Conservation (phyloP, 495 filamentous ascomycete species). For the Tuber borchii region DNA sequence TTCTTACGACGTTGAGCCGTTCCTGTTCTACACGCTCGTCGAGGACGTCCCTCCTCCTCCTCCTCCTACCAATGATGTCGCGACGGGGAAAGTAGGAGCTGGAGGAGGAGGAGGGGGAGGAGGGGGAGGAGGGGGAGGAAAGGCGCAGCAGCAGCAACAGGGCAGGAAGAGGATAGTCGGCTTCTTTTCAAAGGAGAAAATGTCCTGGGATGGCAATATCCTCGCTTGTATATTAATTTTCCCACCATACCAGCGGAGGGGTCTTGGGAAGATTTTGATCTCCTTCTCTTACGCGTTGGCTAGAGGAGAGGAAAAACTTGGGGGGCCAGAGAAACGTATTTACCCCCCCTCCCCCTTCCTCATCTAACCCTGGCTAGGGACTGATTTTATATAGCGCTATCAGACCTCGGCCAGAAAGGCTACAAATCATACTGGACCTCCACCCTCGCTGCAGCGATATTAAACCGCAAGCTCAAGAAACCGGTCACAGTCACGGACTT, state of each 20-base stretch:
- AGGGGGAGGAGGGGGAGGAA: conserved; percentile 4
- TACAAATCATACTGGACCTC: conserved; percentile 38
- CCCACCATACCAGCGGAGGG: conserved; percentile 86
- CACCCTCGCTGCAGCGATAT: conserved; percentile 18
- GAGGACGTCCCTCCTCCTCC: conserved; percentile 51
- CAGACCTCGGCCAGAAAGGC: conserved; percentile 33
- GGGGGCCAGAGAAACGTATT: conserved; percentile 72
- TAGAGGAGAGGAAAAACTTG: conserved; percentile 72
- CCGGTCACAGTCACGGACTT: conserved; percentile 29
- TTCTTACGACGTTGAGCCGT: conserved; percentile 91
- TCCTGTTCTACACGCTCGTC: conserved; percentile 88
- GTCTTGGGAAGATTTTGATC: conserved; percentile 84
- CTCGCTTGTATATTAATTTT: conserved; percentile 95
- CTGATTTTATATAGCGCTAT: conserved; percentile 25
- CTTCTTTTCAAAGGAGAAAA: conserved; percentile 97
- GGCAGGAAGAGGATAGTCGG: conserved; percentile 59
- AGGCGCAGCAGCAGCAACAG: conserved; percentile 10
- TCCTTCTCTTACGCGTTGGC: conserved; percentile 88
- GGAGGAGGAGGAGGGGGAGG: not conserved
- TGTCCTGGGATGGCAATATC: conserved; percentile 98
- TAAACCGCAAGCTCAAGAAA: conserved; percentile 13
- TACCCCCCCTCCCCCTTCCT: not conserved
- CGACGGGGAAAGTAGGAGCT: not conserved
- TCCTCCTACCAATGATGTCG: conserved; percentile 30
- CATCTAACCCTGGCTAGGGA: not conserved